phyloP scores from a whole-genome alignment of 164 flowering plant genomes.

The Pachysandra terminalis region DNA sequence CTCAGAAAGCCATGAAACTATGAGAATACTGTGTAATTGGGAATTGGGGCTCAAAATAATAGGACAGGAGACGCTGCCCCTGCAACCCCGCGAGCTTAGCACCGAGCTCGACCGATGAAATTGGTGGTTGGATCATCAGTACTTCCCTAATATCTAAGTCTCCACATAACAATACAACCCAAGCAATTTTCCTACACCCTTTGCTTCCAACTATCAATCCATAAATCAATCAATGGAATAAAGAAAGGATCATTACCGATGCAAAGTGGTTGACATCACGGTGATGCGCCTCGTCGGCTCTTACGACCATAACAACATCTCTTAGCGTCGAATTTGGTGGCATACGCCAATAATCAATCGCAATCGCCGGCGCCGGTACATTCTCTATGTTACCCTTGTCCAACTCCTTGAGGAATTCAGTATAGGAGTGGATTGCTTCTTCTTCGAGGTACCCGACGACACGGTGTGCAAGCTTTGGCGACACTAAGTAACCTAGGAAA shows the following conservation, averaged over 20 bases:
- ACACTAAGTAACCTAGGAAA: conserved; percentile 46
- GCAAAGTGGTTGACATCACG: conserved; percentile 76
- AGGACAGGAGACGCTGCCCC: too few species aligned
- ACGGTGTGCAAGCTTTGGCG: conserved; percentile 71
- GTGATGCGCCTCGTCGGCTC: conserved; percentile 81
- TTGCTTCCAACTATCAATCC: too few species aligned
- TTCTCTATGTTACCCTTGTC: conserved; percentile 65
- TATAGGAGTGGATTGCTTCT: conserved; percentile 75
- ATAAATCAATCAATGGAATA: neutral
- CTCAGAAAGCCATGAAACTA: too few species aligned
- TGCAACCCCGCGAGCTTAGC: too few species aligned
- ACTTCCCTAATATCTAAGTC: too few species aligned
- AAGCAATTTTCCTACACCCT: too few species aligned
- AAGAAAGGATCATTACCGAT: conserved; percentile 38
- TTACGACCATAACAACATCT: conserved; percentile 57
- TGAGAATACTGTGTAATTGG: too few species aligned
- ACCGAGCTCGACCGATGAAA: too few species aligned
- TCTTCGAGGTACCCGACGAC: conserved; percentile 72
- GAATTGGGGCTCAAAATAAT: too few species aligned
- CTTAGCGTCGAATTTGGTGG: conserved; percentile 48
- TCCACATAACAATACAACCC: too few species aligned
- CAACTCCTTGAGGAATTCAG: conserved; percentile 67
- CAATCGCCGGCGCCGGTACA: conserved; percentile 75
- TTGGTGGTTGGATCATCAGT: too few species aligned
- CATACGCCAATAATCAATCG: conserved; percentile 70